These are phyloP conservation scores for Gossypium raimondii DNA, from an alignment of 345 rosid species.

Conservation along the genomic window DNA sequence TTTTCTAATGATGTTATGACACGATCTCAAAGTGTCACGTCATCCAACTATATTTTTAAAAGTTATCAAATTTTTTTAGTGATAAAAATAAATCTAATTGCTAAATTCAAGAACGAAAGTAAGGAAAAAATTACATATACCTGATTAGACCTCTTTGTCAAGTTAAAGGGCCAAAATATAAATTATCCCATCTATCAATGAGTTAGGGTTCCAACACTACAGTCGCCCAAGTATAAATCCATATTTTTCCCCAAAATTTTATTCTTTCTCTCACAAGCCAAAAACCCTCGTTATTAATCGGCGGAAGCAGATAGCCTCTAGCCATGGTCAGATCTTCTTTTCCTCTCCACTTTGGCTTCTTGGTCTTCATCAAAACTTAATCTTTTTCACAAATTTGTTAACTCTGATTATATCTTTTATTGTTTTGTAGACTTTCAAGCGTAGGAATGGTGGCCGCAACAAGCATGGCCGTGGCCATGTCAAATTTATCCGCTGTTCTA, in stretches of 20 bases:
- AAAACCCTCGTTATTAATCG: constrained; percentile 8
- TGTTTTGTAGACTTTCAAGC: constrained; percentile 74
- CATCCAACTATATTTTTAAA: too few species aligned
- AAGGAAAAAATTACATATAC: too few species aligned
- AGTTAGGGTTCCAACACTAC: constrained; percentile 8
- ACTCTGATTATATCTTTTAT: background rate
- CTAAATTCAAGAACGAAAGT: too few species aligned
- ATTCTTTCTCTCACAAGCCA: too few species aligned
- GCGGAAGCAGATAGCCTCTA: constrained; percentile 10
- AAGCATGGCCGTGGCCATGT: constrained; percentile 96
- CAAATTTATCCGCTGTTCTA: constrained; percentile 89
- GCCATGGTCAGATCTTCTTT: constrained; percentile 13
- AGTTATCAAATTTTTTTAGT: too few species aligned
- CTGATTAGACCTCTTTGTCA: too few species aligned
- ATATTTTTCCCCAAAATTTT: background rate
- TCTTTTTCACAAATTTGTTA: background rate
- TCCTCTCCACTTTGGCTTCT: background rate
- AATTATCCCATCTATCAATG: too few species aligned
- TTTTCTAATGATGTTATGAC: too few species aligned
- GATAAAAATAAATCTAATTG: too few species aligned
- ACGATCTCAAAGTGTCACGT: fast-evolving
- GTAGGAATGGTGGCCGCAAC: constrained; percentile 95
- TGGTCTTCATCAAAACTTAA: background rate
- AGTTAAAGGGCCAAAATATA: too few species aligned
- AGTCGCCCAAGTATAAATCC: background rate